A percentile compares a stretch with the other conserved stretches of the same genome.
Evolutionary conservation across 1,284 basidiomycete genomes (phyloP).

Genomic region (Peniophora sp.): DNA sequence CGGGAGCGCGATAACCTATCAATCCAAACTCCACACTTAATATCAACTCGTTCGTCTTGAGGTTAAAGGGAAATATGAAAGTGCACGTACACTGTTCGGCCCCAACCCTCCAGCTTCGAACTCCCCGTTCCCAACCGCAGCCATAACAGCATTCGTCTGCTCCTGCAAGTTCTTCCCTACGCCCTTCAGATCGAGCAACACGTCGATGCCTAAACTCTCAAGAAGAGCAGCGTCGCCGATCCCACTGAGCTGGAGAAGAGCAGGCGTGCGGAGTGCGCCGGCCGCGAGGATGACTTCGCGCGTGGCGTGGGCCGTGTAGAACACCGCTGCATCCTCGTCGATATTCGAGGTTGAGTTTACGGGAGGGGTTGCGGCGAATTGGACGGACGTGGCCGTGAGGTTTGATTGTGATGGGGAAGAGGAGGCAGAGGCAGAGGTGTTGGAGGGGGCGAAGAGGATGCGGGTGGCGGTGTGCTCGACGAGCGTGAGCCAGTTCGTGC

Average conservation of each 20-base stretch:
- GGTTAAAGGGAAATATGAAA: no score
- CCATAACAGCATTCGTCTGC: constrained; percentile 35
- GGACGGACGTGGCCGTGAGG: constrained; percentile 4
- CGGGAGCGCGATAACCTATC: constrained; percentile 31
- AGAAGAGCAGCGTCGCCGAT: constrained; percentile 33
- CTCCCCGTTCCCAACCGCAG: constrained; percentile 18
- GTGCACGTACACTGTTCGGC: constrained; percentile 13
- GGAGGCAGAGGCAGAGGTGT: no score
- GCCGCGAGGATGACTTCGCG: constrained; percentile 26
- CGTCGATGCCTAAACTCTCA: constrained; percentile 28
- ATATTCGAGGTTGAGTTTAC: constrained; percentile 7
- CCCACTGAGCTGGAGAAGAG: constrained; percentile 36
- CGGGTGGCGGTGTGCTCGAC: constrained; percentile 20
- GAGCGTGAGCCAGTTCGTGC: constrained; percentile 29
- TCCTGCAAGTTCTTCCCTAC: constrained; percentile 42
- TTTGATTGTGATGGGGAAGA: no score
- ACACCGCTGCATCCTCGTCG: constrained; percentile 5
- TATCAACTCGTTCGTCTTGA: no score
- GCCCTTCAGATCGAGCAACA: constrained; percentile 28
- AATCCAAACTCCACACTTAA: no score
- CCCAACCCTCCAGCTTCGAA: constrained; percentile 29
- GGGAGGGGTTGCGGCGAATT: constrained; percentile 11
- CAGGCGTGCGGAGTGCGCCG: constrained; percentile 23
- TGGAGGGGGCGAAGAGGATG: background rate
- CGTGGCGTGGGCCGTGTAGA: constrained; percentile 8